Conservation (phyloP, 106 monocot species). For the Vanilla planifolia region DNA sequence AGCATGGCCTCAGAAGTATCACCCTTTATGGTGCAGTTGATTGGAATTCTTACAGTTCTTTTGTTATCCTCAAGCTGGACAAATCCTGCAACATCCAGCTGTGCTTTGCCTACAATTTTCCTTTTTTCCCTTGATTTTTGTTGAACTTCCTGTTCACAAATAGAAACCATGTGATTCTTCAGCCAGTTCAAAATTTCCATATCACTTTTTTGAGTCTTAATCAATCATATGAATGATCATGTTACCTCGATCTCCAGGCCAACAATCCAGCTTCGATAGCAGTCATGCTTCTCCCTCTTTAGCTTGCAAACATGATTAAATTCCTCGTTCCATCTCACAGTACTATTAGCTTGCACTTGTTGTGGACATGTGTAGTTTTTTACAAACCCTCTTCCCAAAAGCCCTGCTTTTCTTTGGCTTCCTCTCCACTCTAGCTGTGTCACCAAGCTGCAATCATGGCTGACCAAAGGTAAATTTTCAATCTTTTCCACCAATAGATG, state of each 20-base stretch:
- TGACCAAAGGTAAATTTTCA: conserved; percentile 9
- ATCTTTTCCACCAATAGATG: conserved; percentile 22
- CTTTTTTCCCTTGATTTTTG: conserved; percentile 2
- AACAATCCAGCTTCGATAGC: conserved; percentile 34
- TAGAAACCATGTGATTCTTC: not conserved
- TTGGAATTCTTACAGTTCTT: conserved; percentile 25
- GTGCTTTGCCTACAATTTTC: conserved; percentile 11
- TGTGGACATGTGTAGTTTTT: conserved; percentile 21
- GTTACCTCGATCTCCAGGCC: conserved; percentile 33
- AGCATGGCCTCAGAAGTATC: conserved; percentile 14
- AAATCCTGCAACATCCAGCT: conserved; percentile 30
- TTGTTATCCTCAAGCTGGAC: conserved; percentile 2
- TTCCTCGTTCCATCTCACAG: conserved; percentile 30
- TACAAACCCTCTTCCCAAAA: conserved; percentile 7
- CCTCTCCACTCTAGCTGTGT: conserved; percentile 38
- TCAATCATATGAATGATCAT: not conserved
- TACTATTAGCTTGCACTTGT: conserved; percentile 8
- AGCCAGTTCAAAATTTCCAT: too few species aligned
- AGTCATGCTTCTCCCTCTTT: conserved; percentile 9
- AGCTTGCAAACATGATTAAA: conserved; percentile 37
- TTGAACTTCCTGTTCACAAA: conserved; percentile 22
- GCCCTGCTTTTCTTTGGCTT: conserved; percentile 13
- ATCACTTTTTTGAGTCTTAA: too few species aligned
- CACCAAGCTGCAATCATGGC: conserved; percentile 12
- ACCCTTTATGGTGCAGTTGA: conserved; percentile 20